Base-by-base conservation (phyloP, 768 basidiomycete species). In the Boletellus emodensis region DNA sequence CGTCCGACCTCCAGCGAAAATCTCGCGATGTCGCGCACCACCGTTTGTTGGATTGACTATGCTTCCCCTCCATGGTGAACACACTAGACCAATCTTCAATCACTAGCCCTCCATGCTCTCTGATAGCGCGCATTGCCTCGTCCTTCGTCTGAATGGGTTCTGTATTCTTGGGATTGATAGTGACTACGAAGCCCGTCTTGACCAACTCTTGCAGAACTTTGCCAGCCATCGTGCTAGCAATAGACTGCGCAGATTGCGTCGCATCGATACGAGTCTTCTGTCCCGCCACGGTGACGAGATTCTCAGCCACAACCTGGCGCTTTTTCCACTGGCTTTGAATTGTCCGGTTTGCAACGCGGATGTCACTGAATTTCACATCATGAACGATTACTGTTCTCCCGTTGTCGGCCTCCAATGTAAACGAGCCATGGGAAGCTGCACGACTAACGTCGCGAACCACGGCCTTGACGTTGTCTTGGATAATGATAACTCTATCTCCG, bases 41-140 rank as follows among this genome's bases (percentile, higher is more conserved):
- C 34, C 80, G 72, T 43, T 78, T 78, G 48, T 71, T 72, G 39
- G 64, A 56, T 4, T 70, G 53, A 12, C 63, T 67, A 50, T 76
- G 69, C 37, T 66, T 71, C 9, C 84, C 85, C 20, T 79, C 75
- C 76, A 87, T 75, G 28, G 61, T 58, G 51, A 88, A 71, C 33
- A 88, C 64, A 26, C 68, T 71, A 12, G 73, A 65, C 75, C 86
- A 80, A 55, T 89, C 85, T 33, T 84, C 82, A 26, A 87, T 62
- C 12, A 87, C 72, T 5, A 66, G 60, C 4, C 84, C 87, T 1
- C 84, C 85, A 7, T 72, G 65, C 7, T 61, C 63, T 56, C 69
- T 75, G 56, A 87, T 79, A 4, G 67, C 66, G 9, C 53, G 60
- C 56, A 74, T 66, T 18, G 81, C 61, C 4, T 56, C 61, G 4